phyloP scores from a whole-genome alignment of 2,329 filamentous ascomycete species.

The Penicillium sp. region DNA sequence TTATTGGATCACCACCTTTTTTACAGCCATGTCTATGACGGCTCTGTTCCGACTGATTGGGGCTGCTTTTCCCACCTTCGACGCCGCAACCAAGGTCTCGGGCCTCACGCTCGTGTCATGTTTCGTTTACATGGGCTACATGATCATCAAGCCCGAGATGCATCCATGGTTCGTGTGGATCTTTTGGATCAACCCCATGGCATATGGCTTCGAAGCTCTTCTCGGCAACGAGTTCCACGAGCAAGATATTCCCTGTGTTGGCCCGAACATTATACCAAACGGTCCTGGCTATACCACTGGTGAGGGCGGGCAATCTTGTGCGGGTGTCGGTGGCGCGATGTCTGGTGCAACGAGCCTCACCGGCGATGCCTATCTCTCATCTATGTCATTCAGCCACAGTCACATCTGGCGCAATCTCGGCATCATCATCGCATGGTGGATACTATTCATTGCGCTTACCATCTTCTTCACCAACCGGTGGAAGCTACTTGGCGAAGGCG shows the following conservation, averaged over 20 bases:
- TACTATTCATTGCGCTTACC: not conserved
- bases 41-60: not conserved
- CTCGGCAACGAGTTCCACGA: not conserved
- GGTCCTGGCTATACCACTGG: not conserved
- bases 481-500: not conserved
- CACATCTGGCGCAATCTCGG: not conserved
- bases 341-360: not conserved
- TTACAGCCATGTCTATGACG: not conserved
- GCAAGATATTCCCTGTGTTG: not conserved
- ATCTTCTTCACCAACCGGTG: not conserved
- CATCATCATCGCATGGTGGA: not conserved
- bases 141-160: not conserved
- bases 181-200: not conserved
- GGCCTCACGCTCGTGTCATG: not conserved
- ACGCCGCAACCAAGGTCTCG: not conserved
- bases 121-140: not conserved
- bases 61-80: not conserved
- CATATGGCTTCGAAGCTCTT: not conserved
- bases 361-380: not conserved
- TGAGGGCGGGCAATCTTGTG: not conserved
- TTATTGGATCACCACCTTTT: not conserved
- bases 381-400: not conserved
- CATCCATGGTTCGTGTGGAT: not conserved
- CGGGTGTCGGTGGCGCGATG: not conserved
- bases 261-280: not conserved